Evolutionary conservation across 139 green algal species (phyloP), one percentile per base, ranked within the genome.

Genomic region (Desmodesmus armatus): DNA sequence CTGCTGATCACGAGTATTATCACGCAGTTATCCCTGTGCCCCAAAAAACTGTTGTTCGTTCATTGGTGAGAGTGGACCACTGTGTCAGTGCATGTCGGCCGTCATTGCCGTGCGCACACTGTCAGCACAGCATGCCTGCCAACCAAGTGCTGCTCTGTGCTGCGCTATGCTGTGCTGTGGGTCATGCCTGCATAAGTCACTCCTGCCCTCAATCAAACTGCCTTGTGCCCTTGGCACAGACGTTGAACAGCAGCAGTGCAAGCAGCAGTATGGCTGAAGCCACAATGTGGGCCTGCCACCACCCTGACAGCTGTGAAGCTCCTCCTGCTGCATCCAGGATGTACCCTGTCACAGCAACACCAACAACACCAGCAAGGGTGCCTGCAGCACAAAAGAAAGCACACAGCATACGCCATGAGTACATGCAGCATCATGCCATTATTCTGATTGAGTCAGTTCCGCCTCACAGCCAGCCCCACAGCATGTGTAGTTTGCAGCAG

Each of bases 351-450:
- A 95, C 89, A 0, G 92, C 88, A n/a, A 99, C 96, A 2, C 97
- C 97, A 6, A 99, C 92, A 21, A 99, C 93, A 2, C 97, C 95
- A 13, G 93, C 89, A 15, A 97, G 62, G 0, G 95, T 98, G 33
- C 95, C 95, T 90, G 87, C 77, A 72, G 29, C 91, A 39, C 47
- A 55, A 55, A 7, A 55, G 9, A 55, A 13, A 55, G 47, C 47
- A 55, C 47, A 55, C 9, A 13, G 47, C 7, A 55, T 55, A n/a
- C n/a, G n/a, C n/a, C n/a, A n/a, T n/a, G n/a, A n/a, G n/a, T n/a
- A n/a, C n/a, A n/a, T n/a, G n/a, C n/a, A n/a, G n/a, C n/a, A n/a
- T n/a, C n/a, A n/a, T n/a, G n/a, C n/a, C n/a, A n/a, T n/a, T n/a
- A n/a, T n/a, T n/a, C n/a, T n/a, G n/a, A n/a, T n/a, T n/a, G n/a